Evolutionary conservation across 2,329 filamentous ascomycete species (phyloP), one percentile per base, ranked within the genome.

Genomic region (Thelonectria olida): DNA sequence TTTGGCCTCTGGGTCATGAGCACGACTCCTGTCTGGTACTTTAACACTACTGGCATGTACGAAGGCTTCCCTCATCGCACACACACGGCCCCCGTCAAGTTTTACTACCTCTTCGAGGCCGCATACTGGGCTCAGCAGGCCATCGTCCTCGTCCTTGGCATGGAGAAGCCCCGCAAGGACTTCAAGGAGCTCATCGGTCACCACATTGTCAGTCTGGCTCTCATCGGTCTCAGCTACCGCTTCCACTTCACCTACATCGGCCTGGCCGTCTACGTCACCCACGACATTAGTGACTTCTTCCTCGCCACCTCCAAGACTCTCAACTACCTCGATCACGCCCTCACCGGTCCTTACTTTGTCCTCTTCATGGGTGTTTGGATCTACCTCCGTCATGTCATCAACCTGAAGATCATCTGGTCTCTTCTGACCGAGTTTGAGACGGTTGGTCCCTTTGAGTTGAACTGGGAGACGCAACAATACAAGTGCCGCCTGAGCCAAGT

Each of bases 221-320:
- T 98, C 70, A 97, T 98, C 68, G 90, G 80, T 60, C 81, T 95
- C 73, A 96, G 92, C 81, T 98, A 97, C 80, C 89, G 93, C 63
- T 98, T 97, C 83, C 94, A 98, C 79, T 98, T 97, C 78, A 96
- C 93, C 19, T 95, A 97, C 79, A 96, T 98, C 76, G 94, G 94
- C 23, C 80, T 97, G 56, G 92, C 93, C 19, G 93, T 98, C 31
- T 98, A 97, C 78, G 93, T 96, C 64, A 97, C 94, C 9, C 93
- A 97, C 78, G 94, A 98, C 74, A 92, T 97, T 64, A 93, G 90
- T 62, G 94, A 97, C 77, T 97, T 97, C 80, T 97, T 97, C 86
- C 85, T 97, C 44, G 94, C 95, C 36, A 96, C 92, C 2, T 97
- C 93, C 63, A 97, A 97, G 81, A 87, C 90, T 5, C 87, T 97